These are phyloP conservation scores for Solidago caesia DNA, from an alignment of 129 eudicot genomes.

Conservation along the genomic window DNA sequence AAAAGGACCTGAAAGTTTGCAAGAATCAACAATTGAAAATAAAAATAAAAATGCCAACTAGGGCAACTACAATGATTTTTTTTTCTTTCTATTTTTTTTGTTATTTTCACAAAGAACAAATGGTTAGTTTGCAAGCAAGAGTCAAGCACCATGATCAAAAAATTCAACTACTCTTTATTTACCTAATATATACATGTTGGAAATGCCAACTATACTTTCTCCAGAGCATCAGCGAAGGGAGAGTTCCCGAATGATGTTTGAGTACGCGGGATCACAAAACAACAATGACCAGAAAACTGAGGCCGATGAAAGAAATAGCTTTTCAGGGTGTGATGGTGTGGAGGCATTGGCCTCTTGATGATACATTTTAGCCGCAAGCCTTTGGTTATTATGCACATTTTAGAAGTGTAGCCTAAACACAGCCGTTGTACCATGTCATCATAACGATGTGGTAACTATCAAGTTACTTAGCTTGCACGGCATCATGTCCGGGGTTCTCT, in stretches of 20 bases:
- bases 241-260: conserved; percentile 50
- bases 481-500: not conserved
- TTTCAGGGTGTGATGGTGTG: conserved; percentile 58
- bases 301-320: conserved; percentile 46
- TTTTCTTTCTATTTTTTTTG: not conserved
- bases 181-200: not conserved
- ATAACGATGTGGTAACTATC: not conserved
- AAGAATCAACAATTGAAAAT: not conserved
- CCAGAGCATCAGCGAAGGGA: conserved; percentile 63
- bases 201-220: not conserved
- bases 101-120: not conserved
- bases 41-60: not conserved
- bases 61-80: not conserved
- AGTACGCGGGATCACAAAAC: conserved; percentile 33
- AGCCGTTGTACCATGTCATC: conserved; percentile 14
- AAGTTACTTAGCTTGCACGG: conserved; percentile 2
- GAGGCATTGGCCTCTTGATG: conserved; percentile 34
- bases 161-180: not conserved
- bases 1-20: not conserved
- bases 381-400: conserved; percentile 21
- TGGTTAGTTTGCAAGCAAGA: conserved; percentile 7
- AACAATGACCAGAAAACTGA: conserved; percentile 40
- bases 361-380: conserved; percentile 9
- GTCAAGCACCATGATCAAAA: conserved; percentile 1
- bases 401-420: not conserved